Evolutionary conservation across 2,329 filamentous ascomycete genomes (phyloP).

Genomic region (Scytalidium sp.): DNA sequence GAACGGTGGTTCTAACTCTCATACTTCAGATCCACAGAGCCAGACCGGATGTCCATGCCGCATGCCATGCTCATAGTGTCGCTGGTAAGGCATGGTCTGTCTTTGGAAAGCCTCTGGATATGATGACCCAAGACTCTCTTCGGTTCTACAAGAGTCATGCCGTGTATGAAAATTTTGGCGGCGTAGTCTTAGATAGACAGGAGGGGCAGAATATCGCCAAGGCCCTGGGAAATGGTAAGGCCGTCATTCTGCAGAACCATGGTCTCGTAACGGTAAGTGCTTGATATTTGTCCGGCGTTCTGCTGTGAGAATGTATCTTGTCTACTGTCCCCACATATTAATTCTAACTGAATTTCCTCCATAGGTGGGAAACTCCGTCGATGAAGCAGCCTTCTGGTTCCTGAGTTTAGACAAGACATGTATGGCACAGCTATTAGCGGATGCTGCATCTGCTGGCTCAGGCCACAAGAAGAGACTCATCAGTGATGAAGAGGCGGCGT

Average conservation of each 20-base stretch:
- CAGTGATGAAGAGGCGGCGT: constrained; percentile 60
- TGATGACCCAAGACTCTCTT: constrained; percentile 53
- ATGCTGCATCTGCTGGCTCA: constrained; percentile 54
- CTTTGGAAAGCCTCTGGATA: constrained; percentile 42
- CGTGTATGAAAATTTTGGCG: constrained; percentile 42
- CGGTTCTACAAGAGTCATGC: constrained; percentile 44
- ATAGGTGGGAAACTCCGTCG: constrained; percentile 37
- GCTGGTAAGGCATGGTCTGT: constrained; percentile 59
- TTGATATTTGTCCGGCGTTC: constrained; percentile 1
- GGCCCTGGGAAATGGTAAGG: constrained; percentile 44
- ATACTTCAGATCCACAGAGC: constrained; percentile 48
- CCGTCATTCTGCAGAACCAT: constrained; percentile 49
- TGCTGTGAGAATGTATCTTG: no score
- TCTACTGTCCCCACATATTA: no score
- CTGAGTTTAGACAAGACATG: constrained; percentile 41
- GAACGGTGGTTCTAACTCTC: neutral
- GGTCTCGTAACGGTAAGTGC: constrained; percentile 43
- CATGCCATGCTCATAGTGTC: constrained; percentile 54
- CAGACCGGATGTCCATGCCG: constrained; percentile 53
- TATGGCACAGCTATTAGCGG: constrained; percentile 43
- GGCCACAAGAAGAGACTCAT: constrained; percentile 63
- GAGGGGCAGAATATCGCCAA: constrained; percentile 46
- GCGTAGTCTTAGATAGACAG: constrained; percentile 48
- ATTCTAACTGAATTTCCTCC: neutral
- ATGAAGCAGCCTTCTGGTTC: constrained; percentile 49